Evolutionary conservation across 345 rosid species (phyloP).

Genomic region (Citrus mangshanensis): DNA sequence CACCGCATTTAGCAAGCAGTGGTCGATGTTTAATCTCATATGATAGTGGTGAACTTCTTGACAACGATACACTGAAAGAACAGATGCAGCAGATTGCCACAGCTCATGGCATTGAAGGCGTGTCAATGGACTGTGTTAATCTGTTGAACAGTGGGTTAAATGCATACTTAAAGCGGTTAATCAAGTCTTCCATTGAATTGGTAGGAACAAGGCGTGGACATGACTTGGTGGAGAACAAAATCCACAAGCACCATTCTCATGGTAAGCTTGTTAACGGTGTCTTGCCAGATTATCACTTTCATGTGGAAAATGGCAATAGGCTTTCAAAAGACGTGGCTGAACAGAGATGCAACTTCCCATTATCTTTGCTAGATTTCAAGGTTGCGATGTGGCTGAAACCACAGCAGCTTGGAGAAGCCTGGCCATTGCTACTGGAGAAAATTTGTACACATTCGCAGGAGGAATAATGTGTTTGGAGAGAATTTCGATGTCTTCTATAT

Average conservation of each 20-base stretch:
- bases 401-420: slow-evolving; percentile 47
- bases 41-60: slow-evolving; percentile 36
- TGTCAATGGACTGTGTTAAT: slow-evolving; percentile 40
- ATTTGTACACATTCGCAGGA: slow-evolving; percentile 22
- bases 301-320: slow-evolving; percentile 13
- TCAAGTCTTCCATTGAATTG: slow-evolving; percentile 42
- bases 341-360: slow-evolving; percentile 1
- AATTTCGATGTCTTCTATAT: not conserved
- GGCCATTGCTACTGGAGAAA: slow-evolving; percentile 52
- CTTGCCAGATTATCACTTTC: slow-evolving; percentile 25
- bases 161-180: slow-evolving; percentile 38
- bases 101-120: slow-evolving; percentile 40
- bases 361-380: slow-evolving; percentile 30
- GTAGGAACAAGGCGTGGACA: slow-evolving; percentile 22
- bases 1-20: slow-evolving; percentile 12
- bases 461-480: slow-evolving; percentile 17
- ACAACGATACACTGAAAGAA: slow-evolving; percentile 30
- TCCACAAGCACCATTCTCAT: slow-evolving; percentile 20
- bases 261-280: slow-evolving; percentile 29
- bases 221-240: slow-evolving; percentile 15
- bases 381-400: slow-evolving; percentile 46
- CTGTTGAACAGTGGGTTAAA: slow-evolving; percentile 37
- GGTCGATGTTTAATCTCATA: slow-evolving; percentile 19
- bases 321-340: slow-evolving; percentile 7
- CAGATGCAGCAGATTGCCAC: slow-evolving; percentile 39